phyloP scores from a whole-genome alignment of 495 filamentous ascomycete genomes.

The Penicillium pulvis region DNA sequence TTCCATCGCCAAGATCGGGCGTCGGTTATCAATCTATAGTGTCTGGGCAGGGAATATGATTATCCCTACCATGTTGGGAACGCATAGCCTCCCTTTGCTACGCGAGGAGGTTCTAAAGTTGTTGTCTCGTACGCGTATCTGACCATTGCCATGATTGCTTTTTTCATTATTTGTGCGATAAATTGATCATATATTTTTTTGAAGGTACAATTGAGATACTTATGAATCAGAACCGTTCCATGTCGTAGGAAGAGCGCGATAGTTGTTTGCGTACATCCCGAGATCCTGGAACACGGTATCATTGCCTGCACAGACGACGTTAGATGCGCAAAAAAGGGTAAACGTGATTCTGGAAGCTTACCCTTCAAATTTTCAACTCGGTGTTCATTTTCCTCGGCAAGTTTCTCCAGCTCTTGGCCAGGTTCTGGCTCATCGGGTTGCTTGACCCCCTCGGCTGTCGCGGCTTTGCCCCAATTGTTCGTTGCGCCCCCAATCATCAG shows the following conservation, averaged over 20 bases:
- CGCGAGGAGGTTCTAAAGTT: neutral
- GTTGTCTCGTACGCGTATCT: neutral
- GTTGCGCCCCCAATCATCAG: constrained; percentile 77
- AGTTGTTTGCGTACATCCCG: constrained; percentile 52
- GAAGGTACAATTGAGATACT: neutral
- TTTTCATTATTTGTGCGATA: neutral
- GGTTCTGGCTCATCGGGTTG: constrained; percentile 61
- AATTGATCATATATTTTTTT: too few species aligned
- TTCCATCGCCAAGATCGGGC: neutral
- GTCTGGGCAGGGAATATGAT: neutral
- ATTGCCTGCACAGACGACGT: constrained; percentile 38
- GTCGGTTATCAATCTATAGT: constrained; percentile 15
- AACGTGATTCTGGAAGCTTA: constrained; percentile 25
- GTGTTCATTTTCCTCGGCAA: constrained; percentile 64
- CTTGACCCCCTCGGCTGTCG: constrained; percentile 57
- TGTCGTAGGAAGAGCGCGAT: constrained; percentile 50
- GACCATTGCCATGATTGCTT: neutral
- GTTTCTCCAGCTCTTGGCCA: constrained; percentile 56
- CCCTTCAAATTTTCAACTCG: constrained; percentile 57
- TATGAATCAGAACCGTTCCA: constrained; percentile 36
- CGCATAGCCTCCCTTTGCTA: constrained; percentile 9
- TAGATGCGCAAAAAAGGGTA: neutral
- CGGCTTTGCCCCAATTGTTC: constrained; percentile 60
- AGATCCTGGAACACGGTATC: constrained; percentile 57
- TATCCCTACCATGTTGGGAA: constrained; percentile 5